Evolutionary conservation across 2,329 filamentous ascomycete species (phyloP), one percentile per base, ranked within the genome.

Genomic region (Aspergillus piperis): DNA sequence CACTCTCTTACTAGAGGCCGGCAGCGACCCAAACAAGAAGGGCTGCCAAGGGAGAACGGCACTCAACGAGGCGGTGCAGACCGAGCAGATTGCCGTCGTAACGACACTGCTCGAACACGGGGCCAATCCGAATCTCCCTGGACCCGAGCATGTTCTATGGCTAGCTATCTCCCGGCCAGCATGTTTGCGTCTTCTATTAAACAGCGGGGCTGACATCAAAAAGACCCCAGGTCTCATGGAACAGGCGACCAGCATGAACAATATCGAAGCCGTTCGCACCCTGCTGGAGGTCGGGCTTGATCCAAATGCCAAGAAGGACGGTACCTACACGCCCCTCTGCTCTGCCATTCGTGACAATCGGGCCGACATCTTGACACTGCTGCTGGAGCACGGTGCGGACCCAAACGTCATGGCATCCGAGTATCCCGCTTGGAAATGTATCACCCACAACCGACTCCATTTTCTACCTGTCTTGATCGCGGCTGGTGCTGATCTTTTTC

Each of bases 91-190:
- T 52, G 86, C 89, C 60, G 77, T 88, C 1, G 82, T 88, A 61
- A 78, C 74, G 1, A 70, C 77, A 3, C 71, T 86, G 15, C 73
- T 87, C 2, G 80, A 89, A 54, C 81, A 87, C 57, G 82, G 84
- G 3, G 88, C 88, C 2, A 83, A 90, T 66, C 83, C 87, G 8
- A 90, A 91, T 70, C 77, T 90, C 5, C 88, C 88, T 1, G 87
- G 86, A 1, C 87, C 87, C 10, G 88, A 89, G 72, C 85, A 90
- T 75, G 84, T 87, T 74, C 80, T 90, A 23, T 88, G 88, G 88
- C 86, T 86, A 2, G 81, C 87, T 0, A 83, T 83, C 0, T 85
- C 86, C 73, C 81, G 87, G 54, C 79, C 86, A 0, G 74, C 79
- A 7, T 87, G 84, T 61, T 76, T 90, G 32, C 80, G 85, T 66